A percentile compares a stretch with the other conserved stretches of the same genome.
These are phyloP conservation scores for Gonium pectorale DNA, from an alignment of 139 green algal species.

Conservation along the genomic window DNA sequence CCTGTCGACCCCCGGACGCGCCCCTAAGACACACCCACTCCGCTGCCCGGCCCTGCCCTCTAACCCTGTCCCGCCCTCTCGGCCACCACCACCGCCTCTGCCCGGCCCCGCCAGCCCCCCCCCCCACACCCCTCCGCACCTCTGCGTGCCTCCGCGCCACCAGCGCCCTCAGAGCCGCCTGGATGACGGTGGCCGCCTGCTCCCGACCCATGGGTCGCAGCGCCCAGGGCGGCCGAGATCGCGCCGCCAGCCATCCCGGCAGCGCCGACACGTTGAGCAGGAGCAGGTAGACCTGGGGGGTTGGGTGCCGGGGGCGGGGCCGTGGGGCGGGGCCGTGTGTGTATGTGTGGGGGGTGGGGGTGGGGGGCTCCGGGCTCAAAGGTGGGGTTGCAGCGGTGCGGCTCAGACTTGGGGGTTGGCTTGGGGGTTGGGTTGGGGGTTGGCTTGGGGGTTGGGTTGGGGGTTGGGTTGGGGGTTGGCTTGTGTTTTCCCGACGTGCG, in stretches of 20 bases:
- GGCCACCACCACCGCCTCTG: neutral
- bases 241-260: conserved; percentile 21
- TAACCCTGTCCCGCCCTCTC: neutral
- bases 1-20: too few species aligned
- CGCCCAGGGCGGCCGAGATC: neutral
- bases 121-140: neutral
- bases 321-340: neutral
- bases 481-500: too few species aligned
- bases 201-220: conserved; percentile 18
- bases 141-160: neutral
- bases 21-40: too few species aligned
- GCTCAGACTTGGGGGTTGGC: too few species aligned
- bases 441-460: neutral
- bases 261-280: conserved; percentile 10
- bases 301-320: too few species aligned
- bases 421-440: too few species aligned
- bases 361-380: too few species aligned
- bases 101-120: neutral
- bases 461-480: neutral
- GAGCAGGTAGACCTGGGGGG: conserved; percentile 18
- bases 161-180: neutral
- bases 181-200: conserved; percentile 22
- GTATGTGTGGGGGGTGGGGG: too few species aligned
- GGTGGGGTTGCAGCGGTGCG: too few species aligned
- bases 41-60: too few species aligned